Conservation (phyloP, 441 rosid genomes). For the Caryocar brasiliense region DNA sequence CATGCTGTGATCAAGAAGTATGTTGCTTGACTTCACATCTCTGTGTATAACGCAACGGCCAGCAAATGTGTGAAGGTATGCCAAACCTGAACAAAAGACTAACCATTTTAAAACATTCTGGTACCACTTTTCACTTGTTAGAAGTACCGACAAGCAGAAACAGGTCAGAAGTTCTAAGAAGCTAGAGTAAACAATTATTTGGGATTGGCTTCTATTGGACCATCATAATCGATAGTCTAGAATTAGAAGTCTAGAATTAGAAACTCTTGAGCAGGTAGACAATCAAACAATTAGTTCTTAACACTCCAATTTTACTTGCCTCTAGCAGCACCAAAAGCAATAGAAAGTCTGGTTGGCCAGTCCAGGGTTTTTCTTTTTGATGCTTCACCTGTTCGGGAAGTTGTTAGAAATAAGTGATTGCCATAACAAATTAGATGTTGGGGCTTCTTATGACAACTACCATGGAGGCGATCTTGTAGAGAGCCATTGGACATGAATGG, state of each 20-base stretch:
- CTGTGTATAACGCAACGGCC: constrained; percentile 55
- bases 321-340: constrained; percentile 69
- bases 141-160: neutral
- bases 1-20: constrained; percentile 67
- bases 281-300: neutral
- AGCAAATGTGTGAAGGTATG: constrained; percentile 49
- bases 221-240: too few species aligned
- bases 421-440: neutral
- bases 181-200: too few species aligned
- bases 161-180: too few species aligned
- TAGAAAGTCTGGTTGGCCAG: constrained; percentile 73
- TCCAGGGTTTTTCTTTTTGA: constrained; percentile 55
- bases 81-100: constrained; percentile 37
- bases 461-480: constrained; percentile 66
- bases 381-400: constrained; percentile 46
- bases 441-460: constrained; percentile 22
- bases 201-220: too few species aligned
- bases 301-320: constrained; percentile 27
- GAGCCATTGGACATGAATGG: constrained; percentile 81
- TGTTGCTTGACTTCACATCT: constrained; percentile 77
- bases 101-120: neutral
- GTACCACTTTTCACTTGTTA: neutral
- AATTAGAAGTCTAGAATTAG: too few species aligned
- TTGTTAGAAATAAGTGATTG: constrained; percentile 2
- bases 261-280: too few species aligned